Percentiles rank a stretch among this genome's conserved stretches.
Evolutionary conservation across 1,139 yeast species (phyloP).

Genomic region (Blastobotrys elegans): DNA sequence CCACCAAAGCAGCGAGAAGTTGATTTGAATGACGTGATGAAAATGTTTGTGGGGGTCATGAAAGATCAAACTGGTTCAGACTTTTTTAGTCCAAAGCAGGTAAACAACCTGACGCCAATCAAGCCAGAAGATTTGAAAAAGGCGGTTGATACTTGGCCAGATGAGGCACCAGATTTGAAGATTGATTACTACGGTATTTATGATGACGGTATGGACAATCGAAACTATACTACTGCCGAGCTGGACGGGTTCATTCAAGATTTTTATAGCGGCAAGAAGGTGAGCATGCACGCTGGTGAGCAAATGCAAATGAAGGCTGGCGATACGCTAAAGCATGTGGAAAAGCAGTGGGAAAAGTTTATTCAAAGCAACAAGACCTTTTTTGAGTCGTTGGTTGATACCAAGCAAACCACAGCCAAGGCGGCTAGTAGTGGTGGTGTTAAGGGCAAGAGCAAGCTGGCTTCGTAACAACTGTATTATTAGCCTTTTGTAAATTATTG

Average conservation of each 20-base stretch:
- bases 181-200: background rate
- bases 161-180: background rate
- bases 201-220: background rate
- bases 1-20: background rate
- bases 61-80: background rate
- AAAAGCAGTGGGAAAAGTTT: background rate
- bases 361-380: background rate
- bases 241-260: background rate
- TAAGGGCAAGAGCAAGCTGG: background rate
- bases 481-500: background rate
- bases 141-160: slow-evolving; percentile 5
- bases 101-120: background rate
- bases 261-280: background rate
- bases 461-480: background rate
- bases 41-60: background rate
- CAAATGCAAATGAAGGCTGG: background rate
- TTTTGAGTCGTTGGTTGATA: background rate
- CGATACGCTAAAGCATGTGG: background rate
- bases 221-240: background rate
- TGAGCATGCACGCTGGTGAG: background rate
- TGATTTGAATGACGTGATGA: background rate
- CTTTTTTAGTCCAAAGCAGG: slow-evolving; percentile 1
- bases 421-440: background rate
- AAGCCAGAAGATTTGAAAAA: background rate
- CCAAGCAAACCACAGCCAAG: background rate